Evolutionary conservation across 140 eudicot genomes (phyloP), one percentile per base, ranked within the genome.

Genomic region (Flaveria floridana): DNA sequence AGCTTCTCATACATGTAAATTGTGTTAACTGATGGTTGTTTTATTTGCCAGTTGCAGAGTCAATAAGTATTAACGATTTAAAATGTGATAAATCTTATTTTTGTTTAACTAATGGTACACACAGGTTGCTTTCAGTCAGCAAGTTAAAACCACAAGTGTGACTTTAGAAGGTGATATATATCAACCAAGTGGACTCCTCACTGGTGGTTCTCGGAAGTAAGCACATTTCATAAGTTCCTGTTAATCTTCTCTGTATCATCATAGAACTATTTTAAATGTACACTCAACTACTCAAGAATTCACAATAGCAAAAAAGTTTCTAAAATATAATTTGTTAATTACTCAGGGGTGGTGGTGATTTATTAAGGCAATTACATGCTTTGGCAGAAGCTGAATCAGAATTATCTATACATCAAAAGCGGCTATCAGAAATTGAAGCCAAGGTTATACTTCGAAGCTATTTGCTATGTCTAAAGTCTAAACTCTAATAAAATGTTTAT

Each of bases 201-300:
- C 99, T 64, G 99, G 99, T 82, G 99, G 99, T 72, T 87, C 97
- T 79, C 99, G 99, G 81, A 95, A 77, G 99, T 95, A 84, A 79
- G 86, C 51, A 76, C 13, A 67, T 64, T 42, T 4, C 44, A 30
- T 41, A 10, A 52, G 11, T 16, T 77, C 42, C 47, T 26, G 15
- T 57, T 26, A 56, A 7, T 28, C 11, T 67, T 59, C 37, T 44
- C 57, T 65, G 28, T 1, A 62, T 63, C 61, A 47, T 61, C 46
- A 9, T 8, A 14, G 18, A 6, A 71, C 8, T 20, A 13, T 28
- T 1, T 7, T 65, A 16, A 7, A 20, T 6, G 70, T 15, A 13
- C 3, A n/a, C n/a, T n/a, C n/a, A n/a, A n/a, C n/a, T n/a, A 64
- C 70, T 62, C 37, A 28, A 62, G 50, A 19, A 75, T 63, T 4